A percentile compares a stretch with the other conserved stretches of the same genome.
These are phyloP conservation scores for Chrysoporthe austroafricana DNA, from an alignment of 2,329 filamentous ascomycete genomes.

Conservation along the genomic window DNA sequence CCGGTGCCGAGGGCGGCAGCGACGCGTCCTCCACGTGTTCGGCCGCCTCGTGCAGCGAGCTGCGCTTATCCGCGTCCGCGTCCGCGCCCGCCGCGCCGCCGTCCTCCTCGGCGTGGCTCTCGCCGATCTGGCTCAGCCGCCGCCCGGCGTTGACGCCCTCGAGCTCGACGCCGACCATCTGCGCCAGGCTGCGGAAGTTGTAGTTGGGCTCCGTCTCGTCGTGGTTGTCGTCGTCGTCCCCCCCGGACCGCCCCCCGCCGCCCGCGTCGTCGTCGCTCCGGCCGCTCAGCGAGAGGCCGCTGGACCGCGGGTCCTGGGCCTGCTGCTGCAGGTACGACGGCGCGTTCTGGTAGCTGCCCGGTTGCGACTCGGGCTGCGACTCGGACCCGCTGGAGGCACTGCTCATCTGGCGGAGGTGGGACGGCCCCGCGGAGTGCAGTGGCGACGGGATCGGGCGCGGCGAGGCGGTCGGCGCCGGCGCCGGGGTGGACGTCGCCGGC, in stretches of 20 bases:
- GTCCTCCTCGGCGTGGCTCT: conserved; percentile 24
- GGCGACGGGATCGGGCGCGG: conserved; percentile 51
- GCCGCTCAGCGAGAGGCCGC: conserved; percentile 55
- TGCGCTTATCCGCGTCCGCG: conserved; percentile 28
- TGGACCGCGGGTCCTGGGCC: conserved; percentile 53
- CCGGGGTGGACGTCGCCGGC: conserved; percentile 27
- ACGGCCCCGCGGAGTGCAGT: conserved; percentile 62
- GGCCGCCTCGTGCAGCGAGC: conserved; percentile 36
- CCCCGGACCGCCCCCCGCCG: conserved; percentile 33
- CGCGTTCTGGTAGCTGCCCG: conserved; percentile 51
- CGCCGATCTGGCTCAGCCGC: conserved; percentile 36
- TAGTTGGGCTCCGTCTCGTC: conserved; percentile 75
- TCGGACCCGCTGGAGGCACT: conserved; percentile 85
- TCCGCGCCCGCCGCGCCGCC: conserved; percentile 27
- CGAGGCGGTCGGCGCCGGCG: conserved; percentile 39
- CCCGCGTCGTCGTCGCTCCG: conserved; percentile 47
- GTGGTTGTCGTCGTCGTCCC: conserved; percentile 40
- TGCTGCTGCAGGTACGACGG: conserved; percentile 38
- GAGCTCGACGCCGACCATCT: conserved; percentile 73
- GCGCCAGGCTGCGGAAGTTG: conserved; percentile 86
- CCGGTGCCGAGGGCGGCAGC: too few species aligned
- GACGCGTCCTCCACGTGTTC: conserved; percentile 42
- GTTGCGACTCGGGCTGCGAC: conserved; percentile 70
- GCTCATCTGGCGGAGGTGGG: conserved; percentile 80
- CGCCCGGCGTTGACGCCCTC: conserved; percentile 51